Evolutionary conservation across 1,139 yeast genomes (phyloP).

Genomic region (Sugiyamaella sp.): DNA sequence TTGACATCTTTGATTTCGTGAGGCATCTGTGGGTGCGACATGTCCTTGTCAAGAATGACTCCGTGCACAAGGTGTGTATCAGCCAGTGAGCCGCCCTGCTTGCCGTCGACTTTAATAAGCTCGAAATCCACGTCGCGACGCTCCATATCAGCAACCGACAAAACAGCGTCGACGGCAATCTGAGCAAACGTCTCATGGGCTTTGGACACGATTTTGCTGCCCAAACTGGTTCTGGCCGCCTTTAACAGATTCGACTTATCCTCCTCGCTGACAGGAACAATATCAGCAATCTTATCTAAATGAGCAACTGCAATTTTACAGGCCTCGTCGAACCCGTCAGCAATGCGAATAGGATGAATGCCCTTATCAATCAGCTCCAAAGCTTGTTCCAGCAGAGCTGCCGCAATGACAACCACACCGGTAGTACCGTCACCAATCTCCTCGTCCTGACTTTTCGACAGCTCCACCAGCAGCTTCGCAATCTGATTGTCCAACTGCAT

Average conservation of each 20-base stretch:
- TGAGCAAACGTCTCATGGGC: slow-evolving; percentile 91
- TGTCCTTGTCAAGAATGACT: slow-evolving; percentile 92
- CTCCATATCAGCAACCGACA: slow-evolving; percentile 87
- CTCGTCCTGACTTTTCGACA: slow-evolving; percentile 95
- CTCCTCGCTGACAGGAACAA: slow-evolving; percentile 47
- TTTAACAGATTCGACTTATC: slow-evolving; percentile 59
- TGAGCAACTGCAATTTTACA: slow-evolving; percentile 85
- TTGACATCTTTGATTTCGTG: slow-evolving; percentile 77
- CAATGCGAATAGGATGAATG: slow-evolving; percentile 94
- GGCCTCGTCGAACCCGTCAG: slow-evolving; percentile 97
- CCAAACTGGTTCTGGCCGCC: slow-evolving; percentile 94
- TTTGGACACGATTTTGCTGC: slow-evolving; percentile 94
- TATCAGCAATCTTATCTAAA: slow-evolving; percentile 74
- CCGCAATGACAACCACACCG: slow-evolving; percentile 96
- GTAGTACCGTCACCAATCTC: slow-evolving; percentile 99
- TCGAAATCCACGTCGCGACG: slow-evolving; percentile 97
- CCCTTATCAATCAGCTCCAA: slow-evolving; percentile 93
- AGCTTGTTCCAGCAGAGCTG: slow-evolving; percentile 93
- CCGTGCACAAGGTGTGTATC: slow-evolving; percentile 87
- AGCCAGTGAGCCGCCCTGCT: slow-evolving; percentile 90
- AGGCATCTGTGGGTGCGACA: slow-evolving; percentile 98
- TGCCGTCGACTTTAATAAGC: slow-evolving; percentile 91
- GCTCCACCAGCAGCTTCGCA: slow-evolving; percentile 91
- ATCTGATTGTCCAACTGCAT: slow-evolving; percentile 97
- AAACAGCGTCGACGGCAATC: slow-evolving; percentile 96